Evolutionary conservation across 495 filamentous ascomycete species (phyloP).

Genomic region (Pyrenula massariospora): DNA sequence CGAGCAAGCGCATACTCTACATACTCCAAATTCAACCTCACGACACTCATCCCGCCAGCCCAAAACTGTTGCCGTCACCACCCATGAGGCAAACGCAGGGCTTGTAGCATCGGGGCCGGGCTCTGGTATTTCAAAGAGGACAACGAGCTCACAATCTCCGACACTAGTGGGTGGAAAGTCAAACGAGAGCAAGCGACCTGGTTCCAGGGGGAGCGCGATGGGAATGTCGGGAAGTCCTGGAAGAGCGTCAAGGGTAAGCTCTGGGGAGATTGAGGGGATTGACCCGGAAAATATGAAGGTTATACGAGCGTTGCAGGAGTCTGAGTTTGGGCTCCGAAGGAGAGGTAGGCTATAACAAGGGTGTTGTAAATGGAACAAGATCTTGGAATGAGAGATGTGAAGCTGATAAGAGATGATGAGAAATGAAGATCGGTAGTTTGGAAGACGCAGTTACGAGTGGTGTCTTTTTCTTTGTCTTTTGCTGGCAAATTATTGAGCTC

Average conservation of each 20-base stretch:
- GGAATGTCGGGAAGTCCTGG: neutral
- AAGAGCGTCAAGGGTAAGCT: neutral
- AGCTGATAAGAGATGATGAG: neutral
- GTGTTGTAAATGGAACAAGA: neutral
- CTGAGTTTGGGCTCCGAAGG: conserved; percentile 46
- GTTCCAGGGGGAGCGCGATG: neutral
- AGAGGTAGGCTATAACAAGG: neutral
- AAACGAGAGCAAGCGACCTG: neutral
- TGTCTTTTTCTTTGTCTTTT: neutral
- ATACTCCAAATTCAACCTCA: conserved; percentile 35
- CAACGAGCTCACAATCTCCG: neutral
- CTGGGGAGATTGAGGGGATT: neutral
- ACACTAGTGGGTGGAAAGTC: no score
- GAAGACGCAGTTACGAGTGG: neutral
- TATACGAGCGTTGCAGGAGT: conserved; percentile 45
- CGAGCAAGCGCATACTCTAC: conserved; percentile 19
- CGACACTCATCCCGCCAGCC: conserved; percentile 39
- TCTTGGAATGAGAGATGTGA: neutral
- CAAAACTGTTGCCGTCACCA: neutral
- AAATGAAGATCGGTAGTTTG: neutral
- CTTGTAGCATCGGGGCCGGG: neutral
- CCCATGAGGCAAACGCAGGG: neutral
- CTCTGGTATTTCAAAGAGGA: neutral
- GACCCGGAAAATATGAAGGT: conserved; percentile 43
- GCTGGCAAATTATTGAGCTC: neutral